Evolutionary conservation across 2,329 filamentous ascomycete genomes (phyloP), one percentile per base, ranked within the genome.

Genomic region (Epichloe coenophiala): DNA sequence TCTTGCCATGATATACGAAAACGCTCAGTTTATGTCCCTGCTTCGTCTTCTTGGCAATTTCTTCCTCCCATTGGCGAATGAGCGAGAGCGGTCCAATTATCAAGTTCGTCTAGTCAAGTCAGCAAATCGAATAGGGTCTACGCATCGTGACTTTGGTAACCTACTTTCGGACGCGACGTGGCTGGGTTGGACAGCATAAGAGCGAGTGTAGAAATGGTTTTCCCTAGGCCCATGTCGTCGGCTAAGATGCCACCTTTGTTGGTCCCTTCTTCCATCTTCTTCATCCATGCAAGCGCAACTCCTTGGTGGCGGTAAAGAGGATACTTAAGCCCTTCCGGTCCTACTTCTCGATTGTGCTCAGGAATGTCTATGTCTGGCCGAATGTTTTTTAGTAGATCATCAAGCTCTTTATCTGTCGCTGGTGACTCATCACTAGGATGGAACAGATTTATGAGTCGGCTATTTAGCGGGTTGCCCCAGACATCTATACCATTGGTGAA

Each of bases 171-270:
- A 35, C 62, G 59, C 13, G 54, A 73, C 0, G 70, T 65, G 0
- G 85, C 79, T n/a, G 75, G 81, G 5, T 81, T 76, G 5, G 78
- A 76, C 12, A 88, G 72, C 57, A 95, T 85, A 41, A 95, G 74
- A 4, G 89, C 79, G 21, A 96, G 72, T 5, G 86, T 83, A 54
- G 91, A 88, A 23, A 95, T 83, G 0, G 90, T 95, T 68, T 95
- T 95, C 17, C 89, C 89, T 9, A 95, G 68, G 3, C 89, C 89
- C 90, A 95, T 96, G 60, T 95, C 89, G 63, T 96, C 90, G 2
- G 88, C 88, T 15, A 95, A 73, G 50, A 95, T 90, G 39, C 89
- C 90, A n/a, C 90, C 89, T 59, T 84, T 88, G 59, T 85, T 88
- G 49, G 82, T 74, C 8, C 86, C 81, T 17, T 74, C 77, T 63